Evolutionary conservation across 1,284 basidiomycete species (phyloP).

Genomic region (Sparassis latifolia): DNA sequence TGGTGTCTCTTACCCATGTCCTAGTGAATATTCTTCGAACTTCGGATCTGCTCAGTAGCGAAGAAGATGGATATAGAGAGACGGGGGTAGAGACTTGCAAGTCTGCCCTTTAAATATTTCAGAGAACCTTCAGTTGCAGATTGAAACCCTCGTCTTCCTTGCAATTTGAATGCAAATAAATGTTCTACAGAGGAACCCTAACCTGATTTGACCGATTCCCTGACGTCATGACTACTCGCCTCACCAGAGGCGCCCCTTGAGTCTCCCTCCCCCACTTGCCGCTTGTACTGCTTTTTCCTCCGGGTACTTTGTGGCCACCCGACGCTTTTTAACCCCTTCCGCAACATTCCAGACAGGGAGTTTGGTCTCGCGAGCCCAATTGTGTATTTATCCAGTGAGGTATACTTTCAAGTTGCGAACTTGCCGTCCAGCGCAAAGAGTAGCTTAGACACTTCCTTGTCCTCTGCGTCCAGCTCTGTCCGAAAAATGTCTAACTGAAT

Average conservation of each 20-base stretch:
- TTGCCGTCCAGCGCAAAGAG: constrained; percentile 2
- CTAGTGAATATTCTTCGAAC: too few relatives aligned
- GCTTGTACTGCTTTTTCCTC: background rate
- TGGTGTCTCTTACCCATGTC: constrained; percentile 20
- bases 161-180: too few relatives aligned
- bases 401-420: constrained; percentile 6
- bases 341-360: constrained; percentile 7
- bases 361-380: constrained; percentile 10
- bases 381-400: constrained; percentile 11
- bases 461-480: constrained; percentile 5
- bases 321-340: background rate
- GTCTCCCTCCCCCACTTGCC: background rate
- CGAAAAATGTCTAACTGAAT: background rate
- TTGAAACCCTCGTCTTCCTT: too few relatives aligned
- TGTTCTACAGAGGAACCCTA: too few relatives aligned
- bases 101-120: too few relatives aligned
- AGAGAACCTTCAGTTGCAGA: too few relatives aligned
- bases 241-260: background rate
- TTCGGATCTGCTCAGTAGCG: too few relatives aligned
- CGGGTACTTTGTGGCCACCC: background rate
- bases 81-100: too few relatives aligned
- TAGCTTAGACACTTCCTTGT: constrained; percentile 8
- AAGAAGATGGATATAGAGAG: too few relatives aligned
- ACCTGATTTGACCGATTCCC: background rate
- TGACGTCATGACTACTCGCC: background rate